phyloP scores from a whole-genome alignment of 2,329 filamentous ascomycete species.

The Cercospora zeina region DNA sequence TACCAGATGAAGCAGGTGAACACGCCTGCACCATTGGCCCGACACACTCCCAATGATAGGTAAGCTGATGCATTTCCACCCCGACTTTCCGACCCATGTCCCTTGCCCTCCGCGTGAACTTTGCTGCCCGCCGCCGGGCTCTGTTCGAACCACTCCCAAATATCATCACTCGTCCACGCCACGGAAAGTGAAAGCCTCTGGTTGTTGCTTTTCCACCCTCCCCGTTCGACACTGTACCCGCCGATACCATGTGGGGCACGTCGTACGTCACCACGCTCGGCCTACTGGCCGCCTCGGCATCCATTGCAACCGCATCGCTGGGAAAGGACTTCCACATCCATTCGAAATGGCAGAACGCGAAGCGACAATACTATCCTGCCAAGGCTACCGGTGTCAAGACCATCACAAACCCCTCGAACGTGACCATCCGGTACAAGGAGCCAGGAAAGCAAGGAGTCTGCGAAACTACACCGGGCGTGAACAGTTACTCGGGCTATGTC shows the following conservation, averaged over 20 bases:
- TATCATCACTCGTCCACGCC: background rate
- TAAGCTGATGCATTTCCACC: background rate
- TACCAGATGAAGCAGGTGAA: slow-evolving; percentile 9
- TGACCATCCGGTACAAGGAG: slow-evolving; percentile 42
- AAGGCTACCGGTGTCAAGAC: slow-evolving; percentile 48
- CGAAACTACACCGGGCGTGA: slow-evolving; percentile 54
- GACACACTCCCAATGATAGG: background rate
- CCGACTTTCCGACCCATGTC: background rate
- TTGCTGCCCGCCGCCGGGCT: background rate
- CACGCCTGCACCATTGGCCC: background rate
- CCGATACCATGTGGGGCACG: slow-evolving; percentile 8
- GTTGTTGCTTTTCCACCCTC: background rate
- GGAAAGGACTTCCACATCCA: slow-evolving; percentile 10
- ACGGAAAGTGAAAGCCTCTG: background rate
- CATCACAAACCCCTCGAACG: slow-evolving; percentile 42
- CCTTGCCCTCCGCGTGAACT: background rate
- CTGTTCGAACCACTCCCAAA: background rate
- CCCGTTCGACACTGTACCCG: background rate
- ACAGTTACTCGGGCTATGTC: slow-evolving; percentile 49
- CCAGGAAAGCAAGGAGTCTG: slow-evolving; percentile 42
- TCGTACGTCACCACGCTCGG: slow-evolving; percentile 1
- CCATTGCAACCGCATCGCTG: slow-evolving; percentile 13
- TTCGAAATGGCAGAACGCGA: slow-evolving; percentile 17
- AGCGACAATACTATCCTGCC: slow-evolving; percentile 40
- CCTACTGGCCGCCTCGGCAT: slow-evolving; percentile 7